Conservation (phyloP, 306 rosid genomes). For the Alnus glutinosa region DNA sequence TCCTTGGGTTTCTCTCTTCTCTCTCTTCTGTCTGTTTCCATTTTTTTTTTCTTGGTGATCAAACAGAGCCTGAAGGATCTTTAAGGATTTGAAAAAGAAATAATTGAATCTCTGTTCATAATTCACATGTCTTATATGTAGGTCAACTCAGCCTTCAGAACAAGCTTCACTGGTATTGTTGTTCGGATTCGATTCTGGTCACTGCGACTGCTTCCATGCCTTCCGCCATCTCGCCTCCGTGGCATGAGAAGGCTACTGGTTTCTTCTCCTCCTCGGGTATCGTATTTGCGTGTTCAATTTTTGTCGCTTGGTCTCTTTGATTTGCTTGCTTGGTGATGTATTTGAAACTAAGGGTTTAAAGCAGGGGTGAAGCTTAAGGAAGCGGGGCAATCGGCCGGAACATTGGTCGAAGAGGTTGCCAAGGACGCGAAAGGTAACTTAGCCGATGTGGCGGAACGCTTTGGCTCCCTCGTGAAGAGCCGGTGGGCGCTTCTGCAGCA, state of each 20-base stretch:
- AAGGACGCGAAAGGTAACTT: constrained; percentile 90
- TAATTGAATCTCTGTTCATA: neutral
- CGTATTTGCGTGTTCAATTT: neutral
- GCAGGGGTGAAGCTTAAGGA: constrained; percentile 85
- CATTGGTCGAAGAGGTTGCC: constrained; percentile 84
- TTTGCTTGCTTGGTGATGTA: constrained; percentile 17
- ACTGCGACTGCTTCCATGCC: constrained; percentile 63
- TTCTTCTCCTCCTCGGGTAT: constrained; percentile 92
- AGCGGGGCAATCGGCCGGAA: constrained; percentile 89
- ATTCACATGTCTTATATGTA: neutral
- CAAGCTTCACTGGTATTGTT: neutral
- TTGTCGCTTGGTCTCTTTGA: constrained; percentile 12
- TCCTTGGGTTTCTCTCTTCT: neutral
- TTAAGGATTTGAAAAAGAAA: neutral
- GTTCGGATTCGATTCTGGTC: constrained; percentile 36
- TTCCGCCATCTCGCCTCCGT: constrained; percentile 67
- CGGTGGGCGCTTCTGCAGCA: constrained; percentile 87
- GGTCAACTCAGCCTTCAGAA: neutral
- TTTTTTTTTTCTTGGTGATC: neutral
- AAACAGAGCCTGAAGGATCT: neutral
- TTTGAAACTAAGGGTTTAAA: constrained; percentile 23
- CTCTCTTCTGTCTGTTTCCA: neutral
- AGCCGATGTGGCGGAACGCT: constrained; percentile 71
- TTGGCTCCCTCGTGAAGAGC: constrained; percentile 74
- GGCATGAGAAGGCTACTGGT: constrained; percentile 87